These are phyloP conservation scores for Mycotypha africana DNA, from an alignment of 371 early-diverging fungal genomes.

Conservation along the genomic window DNA sequence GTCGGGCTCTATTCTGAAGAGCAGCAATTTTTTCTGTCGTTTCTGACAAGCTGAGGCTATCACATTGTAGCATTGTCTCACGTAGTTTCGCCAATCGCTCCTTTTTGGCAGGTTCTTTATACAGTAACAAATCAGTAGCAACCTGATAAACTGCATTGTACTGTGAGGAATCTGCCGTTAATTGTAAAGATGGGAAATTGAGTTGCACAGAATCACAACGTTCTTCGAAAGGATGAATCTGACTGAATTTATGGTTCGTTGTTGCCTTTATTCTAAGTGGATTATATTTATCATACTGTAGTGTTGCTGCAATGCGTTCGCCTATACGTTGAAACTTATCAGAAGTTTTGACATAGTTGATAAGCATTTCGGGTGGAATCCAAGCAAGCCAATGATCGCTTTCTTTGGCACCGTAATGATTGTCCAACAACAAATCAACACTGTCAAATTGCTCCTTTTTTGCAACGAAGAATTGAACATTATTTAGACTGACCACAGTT, in stretches of 20 bases:
- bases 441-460: slow-evolving; percentile 59
- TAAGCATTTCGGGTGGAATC: slow-evolving; percentile 82
- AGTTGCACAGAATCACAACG: slow-evolving; percentile 58
- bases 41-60: slow-evolving; percentile 48
- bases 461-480: slow-evolving; percentile 78
- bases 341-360: slow-evolving; percentile 45
- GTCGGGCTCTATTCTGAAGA: slow-evolving; percentile 64
- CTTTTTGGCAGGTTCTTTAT: slow-evolving; percentile 74
- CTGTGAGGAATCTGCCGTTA: slow-evolving; percentile 70
- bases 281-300: slow-evolving; percentile 78
- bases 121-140: slow-evolving; percentile 73
- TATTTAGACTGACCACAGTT: slow-evolving; percentile 68
- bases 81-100: slow-evolving; percentile 64
- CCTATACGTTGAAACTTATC: slow-evolving; percentile 72
- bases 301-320: slow-evolving; percentile 62
- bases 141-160: slow-evolving; percentile 69
- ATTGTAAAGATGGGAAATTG: slow-evolving; percentile 59
- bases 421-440: slow-evolving; percentile 42
- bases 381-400: slow-evolving; percentile 74
- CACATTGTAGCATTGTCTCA: slow-evolving; percentile 72
- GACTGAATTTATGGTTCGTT: slow-evolving; percentile 9
- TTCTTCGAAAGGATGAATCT: slow-evolving; percentile 45
- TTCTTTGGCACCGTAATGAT: slow-evolving; percentile 44
- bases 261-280: slow-evolving; percentile 58
- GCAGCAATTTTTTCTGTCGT: slow-evolving; percentile 53